phyloP scores from a whole-genome alignment of 192 early-diverging fungal genomes.

The Backusella liffmaniae region DNA sequence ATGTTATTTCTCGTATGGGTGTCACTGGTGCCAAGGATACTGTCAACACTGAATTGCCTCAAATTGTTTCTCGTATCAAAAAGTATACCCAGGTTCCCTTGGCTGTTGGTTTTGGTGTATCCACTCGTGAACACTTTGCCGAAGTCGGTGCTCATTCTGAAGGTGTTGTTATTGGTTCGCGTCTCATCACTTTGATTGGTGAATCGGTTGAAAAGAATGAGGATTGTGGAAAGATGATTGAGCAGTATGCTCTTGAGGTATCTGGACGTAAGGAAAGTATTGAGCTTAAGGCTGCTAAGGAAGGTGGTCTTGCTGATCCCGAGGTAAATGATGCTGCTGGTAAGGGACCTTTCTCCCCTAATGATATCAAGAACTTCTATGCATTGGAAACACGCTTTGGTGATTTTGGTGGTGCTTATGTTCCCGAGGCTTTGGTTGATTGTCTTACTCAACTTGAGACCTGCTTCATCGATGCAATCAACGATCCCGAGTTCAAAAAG shows the following conservation, averaged over 20 bases:
- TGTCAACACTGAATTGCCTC: conserved; percentile 68
- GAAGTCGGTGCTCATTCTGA: conserved; percentile 85
- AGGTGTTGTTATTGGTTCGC: conserved; percentile 95
- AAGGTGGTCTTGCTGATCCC: conserved; percentile 28
- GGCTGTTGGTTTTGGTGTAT: conserved; percentile 97
- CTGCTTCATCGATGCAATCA: conserved; percentile 76
- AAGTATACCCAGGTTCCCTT: conserved; percentile 79
- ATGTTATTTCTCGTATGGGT: conserved; percentile 91
- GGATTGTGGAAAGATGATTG: conserved; percentile 38
- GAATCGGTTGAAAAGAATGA: conserved; percentile 40
- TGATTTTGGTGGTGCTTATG: conserved; percentile 96
- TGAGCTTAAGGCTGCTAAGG: conserved; percentile 41
- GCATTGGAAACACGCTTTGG: conserved; percentile 81
- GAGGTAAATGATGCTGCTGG: conserved; percentile 19
- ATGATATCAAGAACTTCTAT: conserved; percentile 39
- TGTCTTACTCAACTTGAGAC: conserved; percentile 87
- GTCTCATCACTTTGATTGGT: conserved; percentile 82
- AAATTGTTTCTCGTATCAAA: conserved; percentile 75
- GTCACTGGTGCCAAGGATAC: conserved; percentile 83
- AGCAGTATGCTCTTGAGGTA: conserved; percentile 50
- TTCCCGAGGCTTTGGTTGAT: conserved; percentile 96
- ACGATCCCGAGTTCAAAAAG: conserved; percentile 90
- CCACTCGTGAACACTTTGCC: conserved; percentile 83
- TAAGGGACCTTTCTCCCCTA: conserved; percentile 7
- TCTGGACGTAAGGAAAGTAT: conserved; percentile 36